These are phyloP conservation scores for Phyllosticta capitalensis DNA, from an alignment of 2,329 filamentous ascomycete species.

Conservation along the genomic window DNA sequence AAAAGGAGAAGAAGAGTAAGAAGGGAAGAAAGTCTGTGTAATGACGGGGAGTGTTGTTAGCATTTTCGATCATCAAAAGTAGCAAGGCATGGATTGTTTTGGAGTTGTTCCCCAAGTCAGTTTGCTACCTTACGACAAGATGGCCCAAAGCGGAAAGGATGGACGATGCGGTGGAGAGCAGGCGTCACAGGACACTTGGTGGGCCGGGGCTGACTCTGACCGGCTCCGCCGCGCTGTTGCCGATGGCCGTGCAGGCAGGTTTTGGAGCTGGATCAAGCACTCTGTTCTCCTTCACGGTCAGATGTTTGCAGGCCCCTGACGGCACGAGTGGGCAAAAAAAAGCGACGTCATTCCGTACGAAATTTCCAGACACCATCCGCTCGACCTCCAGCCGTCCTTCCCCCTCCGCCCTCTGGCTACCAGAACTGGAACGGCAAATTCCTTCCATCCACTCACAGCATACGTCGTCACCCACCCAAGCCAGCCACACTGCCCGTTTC, in stretches of 20 bases:
- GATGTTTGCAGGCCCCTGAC: background rate
- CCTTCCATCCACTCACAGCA: no score
- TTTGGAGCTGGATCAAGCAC: background rate
- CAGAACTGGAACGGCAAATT: no score
- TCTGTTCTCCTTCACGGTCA: background rate
- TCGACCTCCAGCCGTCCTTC: background rate
- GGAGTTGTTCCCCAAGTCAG: background rate
- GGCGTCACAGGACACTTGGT: background rate
- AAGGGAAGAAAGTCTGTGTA: constrained; percentile 10
- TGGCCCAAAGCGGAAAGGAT: background rate
- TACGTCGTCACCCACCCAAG: no score
- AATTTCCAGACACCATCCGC: background rate
- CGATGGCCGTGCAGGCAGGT: background rate
- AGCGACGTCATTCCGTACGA: background rate
- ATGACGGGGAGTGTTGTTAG: background rate
- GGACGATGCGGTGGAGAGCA: background rate
- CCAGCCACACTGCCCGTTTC: background rate
- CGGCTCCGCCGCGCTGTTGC: background rate
- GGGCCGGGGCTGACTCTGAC: background rate
- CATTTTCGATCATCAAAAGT: background rate
- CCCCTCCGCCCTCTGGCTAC: background rate
- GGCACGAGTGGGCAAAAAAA: background rate
- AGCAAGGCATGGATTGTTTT: background rate
- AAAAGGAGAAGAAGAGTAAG: constrained; percentile 16
- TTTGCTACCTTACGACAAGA: no score